Base-by-base conservation (phyloP, 2,329 filamentous ascomycete genomes). In the Aspergillus proliferans region DNA sequence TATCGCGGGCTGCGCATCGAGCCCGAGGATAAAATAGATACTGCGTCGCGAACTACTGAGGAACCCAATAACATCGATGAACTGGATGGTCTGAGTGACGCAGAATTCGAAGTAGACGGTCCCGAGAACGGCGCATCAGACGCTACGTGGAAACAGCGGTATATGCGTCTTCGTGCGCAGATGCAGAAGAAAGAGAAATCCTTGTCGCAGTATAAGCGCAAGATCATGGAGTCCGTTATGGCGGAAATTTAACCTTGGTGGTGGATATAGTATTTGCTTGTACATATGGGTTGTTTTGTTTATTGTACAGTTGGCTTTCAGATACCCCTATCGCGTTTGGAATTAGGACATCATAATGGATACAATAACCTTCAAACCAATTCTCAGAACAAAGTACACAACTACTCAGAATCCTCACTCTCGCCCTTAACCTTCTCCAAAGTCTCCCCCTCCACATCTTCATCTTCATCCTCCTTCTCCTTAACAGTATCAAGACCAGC, bases 151-250 rank as follows among this genome's bases (percentile, higher is more conserved):
- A 71, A 69, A 48, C 67, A 71, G 44, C 62, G 67, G 8, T 72
- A 71, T 45, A 46, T 67, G 51, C 66, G 62, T 28, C 56, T 72
- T 18, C 64, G 64, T 12, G 60, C 62, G 28, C 68, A 71, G 46
- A 64, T 68, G 59, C 64, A 66, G 47, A 71, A 65, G 49, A 68
- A 65, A 40, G 70, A 72, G 10, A 59, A 62, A 12, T 59, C 68
- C 19, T 49, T 72, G 24, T 61, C 64, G 1, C 59, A 70, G 39
- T 72, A 72, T 47, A 71, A 71, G 48, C 68, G 69, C 30, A 71
- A 65, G 42, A 70, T 72, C 26, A 58, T 72, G 14, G 68, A 72
- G 53, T 70, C 67, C 14, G 70, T 72, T n/a, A 72, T 72, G 69
- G 64, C 65, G 36, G 67, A 71, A 48, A 63, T 70, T 19, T 40